Evolutionary conservation across 768 basidiomycete species (phyloP).

Genomic region (Coprinopsis marcescibilis): DNA sequence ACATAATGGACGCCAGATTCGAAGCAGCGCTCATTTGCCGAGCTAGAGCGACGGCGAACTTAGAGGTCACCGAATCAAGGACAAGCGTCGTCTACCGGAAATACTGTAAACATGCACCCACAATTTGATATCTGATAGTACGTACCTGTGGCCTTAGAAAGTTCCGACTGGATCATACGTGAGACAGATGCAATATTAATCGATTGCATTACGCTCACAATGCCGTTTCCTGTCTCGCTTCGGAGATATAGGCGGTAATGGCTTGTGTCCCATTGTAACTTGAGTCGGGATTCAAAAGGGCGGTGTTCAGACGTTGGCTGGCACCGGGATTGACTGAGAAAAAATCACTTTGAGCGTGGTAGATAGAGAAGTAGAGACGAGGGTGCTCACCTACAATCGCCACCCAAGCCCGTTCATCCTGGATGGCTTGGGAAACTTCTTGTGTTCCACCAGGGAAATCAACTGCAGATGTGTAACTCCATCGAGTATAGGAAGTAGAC

Average conservation of each 20-base stretch:
- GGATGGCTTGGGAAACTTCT: slow-evolving; percentile 36
- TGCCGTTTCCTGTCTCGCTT: slow-evolving; percentile 57
- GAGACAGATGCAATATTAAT: slow-evolving; percentile 2
- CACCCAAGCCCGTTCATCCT: slow-evolving; percentile 40
- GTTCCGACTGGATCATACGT: slow-evolving; percentile 18
- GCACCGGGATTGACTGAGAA: slow-evolving; percentile 7
- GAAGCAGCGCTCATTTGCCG: slow-evolving; percentile 14
- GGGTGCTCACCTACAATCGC: slow-evolving; percentile 36
- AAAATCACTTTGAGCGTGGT: no score
- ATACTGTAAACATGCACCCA: not conserved
- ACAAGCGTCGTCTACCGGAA: slow-evolving; percentile 25
- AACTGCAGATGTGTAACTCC: slow-evolving; percentile 35
- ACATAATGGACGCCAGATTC: slow-evolving; percentile 28
- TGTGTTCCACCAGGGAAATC: slow-evolving; percentile 38
- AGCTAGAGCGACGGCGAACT: slow-evolving; percentile 18
- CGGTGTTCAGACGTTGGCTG: not conserved
- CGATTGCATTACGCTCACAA: slow-evolving; percentile 35
- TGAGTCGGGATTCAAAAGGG: slow-evolving; percentile 8
- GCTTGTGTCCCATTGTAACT: slow-evolving; percentile 44
- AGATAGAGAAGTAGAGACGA: not conserved
- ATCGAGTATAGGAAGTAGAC: slow-evolving; percentile 32
- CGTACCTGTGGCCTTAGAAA: slow-evolving; percentile 29
- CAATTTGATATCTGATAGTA: not conserved
- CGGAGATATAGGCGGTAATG: slow-evolving; percentile 40
- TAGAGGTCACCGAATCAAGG: slow-evolving; percentile 25